Evolutionary conservation across 345 rosid genomes (phyloP), one percentile per base, ranked within the genome.

Genomic region (Orychophragmus violaceus): DNA sequence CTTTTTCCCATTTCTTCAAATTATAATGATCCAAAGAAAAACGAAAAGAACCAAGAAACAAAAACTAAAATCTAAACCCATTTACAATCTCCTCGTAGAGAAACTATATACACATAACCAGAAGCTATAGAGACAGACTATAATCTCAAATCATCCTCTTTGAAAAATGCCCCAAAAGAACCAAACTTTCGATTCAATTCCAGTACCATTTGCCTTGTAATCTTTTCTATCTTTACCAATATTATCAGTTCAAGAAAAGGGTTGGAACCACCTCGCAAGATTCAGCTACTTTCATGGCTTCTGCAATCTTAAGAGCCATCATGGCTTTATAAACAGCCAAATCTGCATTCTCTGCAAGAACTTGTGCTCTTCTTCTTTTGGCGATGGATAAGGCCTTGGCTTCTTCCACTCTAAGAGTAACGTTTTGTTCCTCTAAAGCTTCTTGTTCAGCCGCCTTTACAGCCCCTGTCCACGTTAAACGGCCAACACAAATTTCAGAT

Each of bases 271-370:
- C 77, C 5, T 79, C 78, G 5, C 66, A 57, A 8, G 86, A 70
- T 57, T 69, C 83, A 1, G 54, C 63, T 58, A 37, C 39, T 44
- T 61, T 63, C 27, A 87, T 83, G 70, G 85, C 80, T 80, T 87
- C 91, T 5, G 93, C 91, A 32, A 88, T 88, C 71, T 80, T 77
- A 5, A 84, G 79, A 9, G 93, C 84, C 81, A 82, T 72, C 52
- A 71, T 64, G 19, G 97, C 95, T 78, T 80, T 94, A 79, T 87
- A 91, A 9, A 85, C 75, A 16, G 89, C 91, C 77, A 94, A 67
- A 74, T 87, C 89, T 3, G 99, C 99, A n/a, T 77, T 83, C 74
- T 78, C 84, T 84, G 85, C 83, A 9, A 88, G 89, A 35, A 70
- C 33, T 76, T 94, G 93, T 6, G 96, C 97, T 70, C 78, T 75